Percentiles rank a stretch among this genome's conserved stretches.
Conservation (phyloP, 768 basidiomycete genomes). For the Austroboletus festivus region DNA sequence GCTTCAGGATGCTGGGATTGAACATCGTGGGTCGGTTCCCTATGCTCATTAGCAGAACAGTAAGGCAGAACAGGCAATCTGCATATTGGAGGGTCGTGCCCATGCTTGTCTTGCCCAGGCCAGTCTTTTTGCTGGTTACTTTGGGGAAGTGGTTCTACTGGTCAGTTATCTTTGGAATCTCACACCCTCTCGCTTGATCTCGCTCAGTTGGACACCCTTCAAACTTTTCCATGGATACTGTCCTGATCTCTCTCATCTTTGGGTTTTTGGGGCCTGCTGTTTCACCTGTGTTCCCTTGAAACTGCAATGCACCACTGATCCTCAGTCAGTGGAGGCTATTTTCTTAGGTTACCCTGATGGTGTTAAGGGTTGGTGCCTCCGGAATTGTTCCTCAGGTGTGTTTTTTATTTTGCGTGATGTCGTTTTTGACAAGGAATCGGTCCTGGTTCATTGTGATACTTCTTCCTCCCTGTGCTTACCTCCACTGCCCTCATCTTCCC, state of each 20-base stretch:
- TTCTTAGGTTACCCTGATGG: slow-evolving; percentile 6
- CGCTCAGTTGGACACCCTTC: neutral
- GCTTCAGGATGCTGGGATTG: slow-evolving; percentile 15
- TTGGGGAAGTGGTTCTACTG: slow-evolving; percentile 11
- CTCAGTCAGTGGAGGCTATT: neutral
- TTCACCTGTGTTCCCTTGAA: neutral
- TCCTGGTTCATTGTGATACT: neutral
- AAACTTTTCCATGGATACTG: neutral
- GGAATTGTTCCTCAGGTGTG: neutral
- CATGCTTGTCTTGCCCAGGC: slow-evolving; percentile 23
- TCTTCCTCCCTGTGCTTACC: neutral
- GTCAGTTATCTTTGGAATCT: slow-evolving; percentile 1
- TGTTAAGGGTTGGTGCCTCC: neutral
- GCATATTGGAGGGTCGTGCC: slow-evolving; percentile 23
- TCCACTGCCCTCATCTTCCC: neutral
- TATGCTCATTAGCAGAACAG: slow-evolving; percentile 36
- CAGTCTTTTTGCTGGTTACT: slow-evolving; percentile 7
- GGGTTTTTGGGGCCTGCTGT: neutral
- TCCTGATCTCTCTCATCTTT: neutral
- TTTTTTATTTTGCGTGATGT: slow-evolving; percentile 1
- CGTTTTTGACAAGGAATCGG: neutral
- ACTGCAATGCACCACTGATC: neutral
- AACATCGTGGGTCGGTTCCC: slow-evolving; percentile 19
- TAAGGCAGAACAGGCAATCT: slow-evolving; percentile 27
- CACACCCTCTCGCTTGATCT: neutral